Conservation (phyloP, 345 rosid species). For the Lepidium africanum region DNA sequence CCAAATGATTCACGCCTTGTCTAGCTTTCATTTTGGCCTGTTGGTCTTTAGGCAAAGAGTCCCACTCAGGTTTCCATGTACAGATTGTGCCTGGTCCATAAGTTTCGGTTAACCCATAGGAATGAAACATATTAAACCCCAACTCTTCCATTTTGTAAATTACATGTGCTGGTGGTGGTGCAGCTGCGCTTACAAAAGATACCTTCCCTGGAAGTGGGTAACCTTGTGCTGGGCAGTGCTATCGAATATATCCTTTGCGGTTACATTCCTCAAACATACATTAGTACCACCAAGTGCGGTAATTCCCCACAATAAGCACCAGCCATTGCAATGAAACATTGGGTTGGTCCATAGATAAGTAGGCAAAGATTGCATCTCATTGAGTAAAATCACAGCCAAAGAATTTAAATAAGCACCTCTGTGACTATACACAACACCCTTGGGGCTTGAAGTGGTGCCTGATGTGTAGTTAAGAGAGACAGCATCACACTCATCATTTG, state of each 20-base stretch:
- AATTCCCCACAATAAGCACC: slow-evolving; percentile 85
- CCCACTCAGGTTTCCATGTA: slow-evolving; percentile 75
- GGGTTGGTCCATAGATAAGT: slow-evolving; percentile 81
- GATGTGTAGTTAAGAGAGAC: slow-evolving; percentile 83
- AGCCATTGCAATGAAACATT: slow-evolving; percentile 95
- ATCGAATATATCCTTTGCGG: slow-evolving; percentile 49
- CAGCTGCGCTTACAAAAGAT: slow-evolving; percentile 51
- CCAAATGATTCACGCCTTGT: slow-evolving; percentile 60
- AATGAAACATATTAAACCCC: slow-evolving; percentile 52
- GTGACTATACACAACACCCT: slow-evolving; percentile 83
- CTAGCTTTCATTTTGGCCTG: slow-evolving; percentile 56
- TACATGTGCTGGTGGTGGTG: slow-evolving; percentile 63
- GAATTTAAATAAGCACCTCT: slow-evolving; percentile 85
- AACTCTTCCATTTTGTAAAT: slow-evolving; percentile 53
- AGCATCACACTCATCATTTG: slow-evolving; percentile 63
- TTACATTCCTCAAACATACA: slow-evolving; percentile 57
- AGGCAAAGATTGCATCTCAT: slow-evolving; percentile 47
- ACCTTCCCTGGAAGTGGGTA: slow-evolving; percentile 56
- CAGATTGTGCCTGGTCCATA: slow-evolving; percentile 71
- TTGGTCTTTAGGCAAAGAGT: slow-evolving; percentile 36
- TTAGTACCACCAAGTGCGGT: slow-evolving; percentile 79
- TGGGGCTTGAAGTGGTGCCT: slow-evolving; percentile 84
- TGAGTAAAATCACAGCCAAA: slow-evolving; percentile 45
- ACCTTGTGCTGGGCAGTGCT: slow-evolving; percentile 43
- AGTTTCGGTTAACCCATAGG: slow-evolving; percentile 74